Base-by-base conservation (phyloP, 75 land plant species). In the Picea glauca region DNA sequence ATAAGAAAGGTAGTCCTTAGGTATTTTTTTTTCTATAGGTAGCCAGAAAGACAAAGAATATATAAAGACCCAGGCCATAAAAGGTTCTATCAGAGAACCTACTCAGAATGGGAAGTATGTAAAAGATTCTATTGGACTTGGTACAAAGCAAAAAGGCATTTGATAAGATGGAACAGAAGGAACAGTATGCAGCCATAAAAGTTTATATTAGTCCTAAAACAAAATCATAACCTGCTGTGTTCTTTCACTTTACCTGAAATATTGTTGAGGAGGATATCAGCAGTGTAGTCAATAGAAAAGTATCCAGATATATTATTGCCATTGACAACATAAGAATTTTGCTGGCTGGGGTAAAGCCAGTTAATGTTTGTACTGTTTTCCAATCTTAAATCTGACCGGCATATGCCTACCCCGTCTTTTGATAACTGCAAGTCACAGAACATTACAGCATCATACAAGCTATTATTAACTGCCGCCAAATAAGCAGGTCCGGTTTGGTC, bases 351-450 rank as follows among this genome's bases (percentile, higher is more conserved):
- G 70, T 66, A 91, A 26, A 87, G 11, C 5, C 0, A 2, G 1
- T 60, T 61, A 58, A 94, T 78, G 57, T 78, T 75, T 17, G 98
- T 84, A 72, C 80, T 77, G 38, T 84, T 87, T 3, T 80, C 81
- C 5, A 97, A 78, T 33, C 68, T 83, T 31, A 95, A 11, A 77
- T 81, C 79, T 18, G 95, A 89, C 35, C 90, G 76, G 80, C 99
- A 97, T 12, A 97, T 77, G 11, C 90, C 92, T 43, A 50, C 62
- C 26, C 75, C 82, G 80, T 94, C 98, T 78, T 88, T 94, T 8
- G 95, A 91, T 64, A 97, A 78, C 81, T 91, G 98, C 62, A 97
- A 82, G 77, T 97, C 93, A 80, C 98, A 97, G 78, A 78, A 87
- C 60, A 90, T 75, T 56, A 82, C 64, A 17, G 77, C 50, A 76